Percentiles rank a stretch among this genome's conserved stretches.
phyloP scores from a whole-genome alignment of 148 eudicot genomes.

The Hydrangea macrophylla region DNA sequence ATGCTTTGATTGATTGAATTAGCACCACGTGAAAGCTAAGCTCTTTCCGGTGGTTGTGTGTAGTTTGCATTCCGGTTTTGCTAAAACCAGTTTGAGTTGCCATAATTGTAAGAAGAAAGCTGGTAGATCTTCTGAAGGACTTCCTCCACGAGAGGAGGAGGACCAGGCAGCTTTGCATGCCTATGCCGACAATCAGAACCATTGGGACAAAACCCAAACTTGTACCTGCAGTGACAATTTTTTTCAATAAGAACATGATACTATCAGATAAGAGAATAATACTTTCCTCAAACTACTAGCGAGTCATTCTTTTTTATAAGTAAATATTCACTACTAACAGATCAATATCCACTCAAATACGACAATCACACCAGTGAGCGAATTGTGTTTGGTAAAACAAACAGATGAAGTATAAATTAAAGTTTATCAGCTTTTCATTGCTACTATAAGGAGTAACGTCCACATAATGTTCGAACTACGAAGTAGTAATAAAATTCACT shows the following conservation, averaged over 20 bases:
- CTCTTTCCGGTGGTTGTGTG: conserved; percentile 61
- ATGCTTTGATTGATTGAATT: conserved; percentile 44
- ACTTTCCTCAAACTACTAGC: background rate
- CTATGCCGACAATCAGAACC: conserved; percentile 97
- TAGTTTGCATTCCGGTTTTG: conserved; percentile 64
- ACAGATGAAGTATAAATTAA: too few species aligned
- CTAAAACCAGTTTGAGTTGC: conserved; percentile 56
- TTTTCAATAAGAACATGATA: background rate
- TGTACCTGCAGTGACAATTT: conserved; percentile 59
- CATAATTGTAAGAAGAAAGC: conserved; percentile 62
- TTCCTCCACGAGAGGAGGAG: conserved; percentile 96
- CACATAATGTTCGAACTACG: too few species aligned
- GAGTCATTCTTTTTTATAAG: background rate
- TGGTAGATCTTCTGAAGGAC: conserved; percentile 91
- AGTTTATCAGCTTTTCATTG: too few species aligned
- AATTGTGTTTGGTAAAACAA: background rate
- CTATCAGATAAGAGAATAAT: background rate
- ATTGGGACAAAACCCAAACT: conserved; percentile 95
- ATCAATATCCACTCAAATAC: background rate
- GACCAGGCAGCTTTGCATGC: conserved; percentile 92
- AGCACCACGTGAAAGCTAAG: conserved; percentile 50
- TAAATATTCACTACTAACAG: too few species aligned
- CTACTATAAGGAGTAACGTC: too few species aligned
- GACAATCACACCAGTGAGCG: background rate
- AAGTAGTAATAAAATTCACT: too few species aligned